A percentile compares a stretch with the other conserved stretches of the same genome.
Evolutionary conservation across 2,329 filamentous ascomycete genomes (phyloP).

Genomic region (Aspergillus caelatus): DNA sequence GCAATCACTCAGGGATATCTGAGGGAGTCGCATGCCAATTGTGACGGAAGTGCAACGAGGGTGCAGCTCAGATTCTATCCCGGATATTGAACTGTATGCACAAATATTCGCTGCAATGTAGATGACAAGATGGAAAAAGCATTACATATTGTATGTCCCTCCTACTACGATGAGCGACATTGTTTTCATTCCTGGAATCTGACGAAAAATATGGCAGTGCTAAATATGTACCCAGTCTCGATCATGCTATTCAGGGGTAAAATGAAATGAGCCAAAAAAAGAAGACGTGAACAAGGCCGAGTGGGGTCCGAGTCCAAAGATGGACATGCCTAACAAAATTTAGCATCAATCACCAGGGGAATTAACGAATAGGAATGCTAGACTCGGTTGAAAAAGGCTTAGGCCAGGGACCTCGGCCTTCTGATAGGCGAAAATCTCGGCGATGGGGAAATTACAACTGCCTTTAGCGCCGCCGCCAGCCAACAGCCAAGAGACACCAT

Average conservation of each 20-base stretch:
- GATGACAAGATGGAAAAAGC: not conserved
- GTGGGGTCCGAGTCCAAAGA: not conserved
- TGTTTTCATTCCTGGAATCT: not conserved
- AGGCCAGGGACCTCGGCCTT: slow-evolving; percentile 14
- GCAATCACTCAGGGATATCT: not conserved
- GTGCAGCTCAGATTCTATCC: not conserved
- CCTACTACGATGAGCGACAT: not conserved
- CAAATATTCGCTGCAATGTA: not conserved
- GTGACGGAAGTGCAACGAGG: not conserved
- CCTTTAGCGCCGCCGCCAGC: slow-evolving; percentile 10
- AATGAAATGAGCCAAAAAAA: slow-evolving; percentile 10
- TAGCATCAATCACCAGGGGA: slow-evolving; percentile 4
- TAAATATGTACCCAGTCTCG: not conserved
- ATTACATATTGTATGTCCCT: not conserved
- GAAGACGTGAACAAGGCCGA: not conserved
- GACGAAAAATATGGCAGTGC: not conserved
- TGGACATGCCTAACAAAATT: slow-evolving; percentile 6
- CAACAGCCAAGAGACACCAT: slow-evolving; percentile 10
- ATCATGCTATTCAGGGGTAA: slow-evolving; percentile 6
- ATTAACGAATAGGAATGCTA: slow-evolving; percentile 3
- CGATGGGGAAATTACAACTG: slow-evolving; percentile 13
- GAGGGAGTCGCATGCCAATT: not conserved
- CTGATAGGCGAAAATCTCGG: slow-evolving; percentile 15
- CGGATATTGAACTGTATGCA: not conserved
- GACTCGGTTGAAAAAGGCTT: not conserved